Conservation (phyloP, 176 grass and related monocot genomes). For the Coix lacrymajobi region DNA sequence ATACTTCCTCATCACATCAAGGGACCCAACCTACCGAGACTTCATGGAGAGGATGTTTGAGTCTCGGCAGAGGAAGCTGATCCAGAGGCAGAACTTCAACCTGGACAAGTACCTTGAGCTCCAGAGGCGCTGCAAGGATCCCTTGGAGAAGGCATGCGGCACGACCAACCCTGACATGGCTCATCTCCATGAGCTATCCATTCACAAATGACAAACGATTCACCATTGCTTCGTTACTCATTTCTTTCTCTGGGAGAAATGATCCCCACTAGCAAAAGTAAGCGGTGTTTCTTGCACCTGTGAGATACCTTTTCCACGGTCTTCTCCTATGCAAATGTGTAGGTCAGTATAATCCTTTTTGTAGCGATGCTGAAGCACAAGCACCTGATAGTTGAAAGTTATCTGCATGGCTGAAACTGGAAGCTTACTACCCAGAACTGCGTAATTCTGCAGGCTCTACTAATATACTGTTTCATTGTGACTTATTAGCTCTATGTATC, state of each 20-base stretch:
- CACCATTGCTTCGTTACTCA: conserved; percentile 21
- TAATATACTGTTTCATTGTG: conserved; percentile 6
- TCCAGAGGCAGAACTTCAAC: conserved; percentile 66
- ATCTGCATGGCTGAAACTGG: not conserved
- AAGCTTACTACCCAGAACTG: conserved; percentile 22
- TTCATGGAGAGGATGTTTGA: conserved; percentile 88
- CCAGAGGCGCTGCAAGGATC: conserved; percentile 74
- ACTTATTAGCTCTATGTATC: not conserved
- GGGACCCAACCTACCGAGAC: conserved; percentile 90
- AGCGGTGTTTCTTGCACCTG: conserved; percentile 32
- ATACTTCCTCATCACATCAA: conserved; percentile 93
- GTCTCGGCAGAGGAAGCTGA: conserved; percentile 73
- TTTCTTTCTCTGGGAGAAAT: conserved; percentile 18
- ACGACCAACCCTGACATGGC: conserved; percentile 25
- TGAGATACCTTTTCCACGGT: conserved; percentile 28
- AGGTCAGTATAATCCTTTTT: conserved; percentile 20
- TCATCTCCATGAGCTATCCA: conserved; percentile 49
- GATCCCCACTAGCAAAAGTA: conserved; percentile 11
- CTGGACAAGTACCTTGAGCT: conserved; percentile 78
- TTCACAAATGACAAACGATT: conserved; percentile 56
- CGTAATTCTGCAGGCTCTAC: conserved; percentile 22
- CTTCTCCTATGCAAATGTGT: conserved; percentile 38
- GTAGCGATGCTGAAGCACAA: conserved; percentile 27
- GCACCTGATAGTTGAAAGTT: conserved; percentile 19
- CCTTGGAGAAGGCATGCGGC: conserved; percentile 53